A percentile compares a stretch with the other conserved stretches of the same genome.
These are phyloP conservation scores for Monilinia fructigena DNA, from an alignment of 2,329 filamentous ascomycete genomes.

Conservation along the genomic window DNA sequence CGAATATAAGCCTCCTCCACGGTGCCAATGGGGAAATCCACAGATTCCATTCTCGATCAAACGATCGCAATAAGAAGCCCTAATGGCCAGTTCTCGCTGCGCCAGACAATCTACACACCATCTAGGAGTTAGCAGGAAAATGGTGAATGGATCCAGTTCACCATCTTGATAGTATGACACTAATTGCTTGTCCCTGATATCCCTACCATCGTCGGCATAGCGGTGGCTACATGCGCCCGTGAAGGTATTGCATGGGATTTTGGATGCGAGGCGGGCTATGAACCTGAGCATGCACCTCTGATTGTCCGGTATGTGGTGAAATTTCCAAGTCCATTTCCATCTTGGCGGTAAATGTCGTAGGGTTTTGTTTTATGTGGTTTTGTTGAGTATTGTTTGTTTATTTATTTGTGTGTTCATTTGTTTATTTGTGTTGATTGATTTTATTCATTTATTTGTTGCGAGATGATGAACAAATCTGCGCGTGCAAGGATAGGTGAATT, in stretches of 20 bases:
- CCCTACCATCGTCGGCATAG: constrained; percentile 17
- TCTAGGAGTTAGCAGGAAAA: constrained; percentile 17
- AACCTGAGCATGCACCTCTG: constrained; percentile 5
- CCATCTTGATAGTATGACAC: constrained; percentile 9
- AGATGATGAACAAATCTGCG: background rate
- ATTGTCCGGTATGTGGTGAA: constrained; percentile 7
- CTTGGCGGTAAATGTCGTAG: background rate
- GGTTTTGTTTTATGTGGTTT: background rate
- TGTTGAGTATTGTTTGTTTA: background rate
- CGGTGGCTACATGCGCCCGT: constrained; percentile 17
- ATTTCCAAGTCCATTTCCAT: constrained; percentile 16
- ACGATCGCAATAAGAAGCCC: constrained; percentile 11
- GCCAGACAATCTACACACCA: constrained; percentile 19
- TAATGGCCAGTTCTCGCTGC: constrained; percentile 11
- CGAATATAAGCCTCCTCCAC: constrained; percentile 16
- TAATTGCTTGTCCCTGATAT: constrained; percentile 20
- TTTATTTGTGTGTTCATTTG: no score
- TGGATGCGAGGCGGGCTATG: constrained; percentile 1
- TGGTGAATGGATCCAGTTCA: constrained; percentile 2
- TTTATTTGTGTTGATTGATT: no score
- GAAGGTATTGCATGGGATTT: constrained; percentile 15
- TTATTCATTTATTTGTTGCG: background rate
- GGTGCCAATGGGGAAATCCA: constrained; percentile 1
- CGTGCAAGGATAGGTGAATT: background rate
- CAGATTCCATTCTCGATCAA: constrained; percentile 11